Evolutionary conservation across 441 rosid genomes (phyloP).

Genomic region (Adansonia grandidieri): DNA sequence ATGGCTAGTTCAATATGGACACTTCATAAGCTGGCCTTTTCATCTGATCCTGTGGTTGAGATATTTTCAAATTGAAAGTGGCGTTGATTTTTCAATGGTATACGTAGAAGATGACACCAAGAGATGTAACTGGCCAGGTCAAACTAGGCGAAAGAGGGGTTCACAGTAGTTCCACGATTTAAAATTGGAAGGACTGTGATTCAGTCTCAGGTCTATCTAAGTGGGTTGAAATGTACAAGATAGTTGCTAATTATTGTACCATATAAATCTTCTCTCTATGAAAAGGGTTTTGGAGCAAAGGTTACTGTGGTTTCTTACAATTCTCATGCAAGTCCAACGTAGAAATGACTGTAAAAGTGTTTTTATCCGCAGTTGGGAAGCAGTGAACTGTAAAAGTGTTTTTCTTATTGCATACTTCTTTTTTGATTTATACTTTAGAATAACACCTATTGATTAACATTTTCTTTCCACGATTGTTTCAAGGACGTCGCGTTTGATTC

Average conservation of each 20-base stretch:
- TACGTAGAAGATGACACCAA: slow-evolving; percentile 63
- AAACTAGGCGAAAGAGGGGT: slow-evolving; percentile 54
- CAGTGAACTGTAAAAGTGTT: background rate
- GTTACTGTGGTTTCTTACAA: slow-evolving; percentile 24
- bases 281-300: slow-evolving; percentile 3
- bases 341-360: slow-evolving; percentile 41
- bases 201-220: slow-evolving; percentile 64
- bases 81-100: slow-evolving; percentile 56
- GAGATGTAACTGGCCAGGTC: slow-evolving; percentile 33
- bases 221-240: slow-evolving; percentile 46
- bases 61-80: slow-evolving; percentile 65
- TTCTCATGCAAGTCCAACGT: slow-evolving; percentile 30
- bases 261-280: slow-evolving; percentile 7
- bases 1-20: slow-evolving; percentile 71
- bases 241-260: slow-evolving; percentile 29
- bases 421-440: background rate
- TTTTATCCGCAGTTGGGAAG: background rate
- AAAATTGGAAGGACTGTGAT: slow-evolving; percentile 57
- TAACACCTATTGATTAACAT: background rate
- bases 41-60: slow-evolving; percentile 63
- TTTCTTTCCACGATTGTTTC: background rate
- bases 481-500: background rate
- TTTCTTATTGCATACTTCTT: background rate
- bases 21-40: slow-evolving; percentile 62
- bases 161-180: slow-evolving; percentile 73